Percentiles rank a stretch among this genome's conserved stretches.
These are phyloP conservation scores for Allantophomopsis lycopodina DNA, from an alignment of 2,329 filamentous ascomycete genomes.

Conservation along the genomic window DNA sequence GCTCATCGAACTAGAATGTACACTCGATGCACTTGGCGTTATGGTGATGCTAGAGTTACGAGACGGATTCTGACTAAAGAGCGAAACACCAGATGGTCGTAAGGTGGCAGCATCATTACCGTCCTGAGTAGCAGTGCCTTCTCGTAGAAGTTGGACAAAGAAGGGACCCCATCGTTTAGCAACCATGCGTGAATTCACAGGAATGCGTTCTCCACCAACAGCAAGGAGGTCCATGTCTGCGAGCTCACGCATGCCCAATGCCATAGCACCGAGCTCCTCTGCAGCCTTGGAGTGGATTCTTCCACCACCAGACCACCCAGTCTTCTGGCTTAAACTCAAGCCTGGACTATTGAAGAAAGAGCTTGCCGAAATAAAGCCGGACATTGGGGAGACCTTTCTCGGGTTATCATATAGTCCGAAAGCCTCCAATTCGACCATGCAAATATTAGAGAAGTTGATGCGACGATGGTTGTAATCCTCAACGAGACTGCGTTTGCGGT, in stretches of 20 bases:
- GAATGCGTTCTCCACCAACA: slow-evolving; percentile 79
- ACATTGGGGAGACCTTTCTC: slow-evolving; percentile 61
- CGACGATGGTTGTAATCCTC: slow-evolving; percentile 97
- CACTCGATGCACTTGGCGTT: slow-evolving; percentile 47
- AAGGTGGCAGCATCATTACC: slow-evolving; percentile 66
- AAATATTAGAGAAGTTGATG: slow-evolving; percentile 95
- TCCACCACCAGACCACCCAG: slow-evolving; percentile 58
- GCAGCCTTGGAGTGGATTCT: slow-evolving; percentile 64
- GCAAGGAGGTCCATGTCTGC: slow-evolving; percentile 96
- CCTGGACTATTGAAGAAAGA: slow-evolving; percentile 46
- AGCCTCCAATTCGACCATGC: slow-evolving; percentile 91
- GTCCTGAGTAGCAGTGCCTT: slow-evolving; percentile 55
- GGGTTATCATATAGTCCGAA: slow-evolving; percentile 98
- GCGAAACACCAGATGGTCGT: slow-evolving; percentile 33
- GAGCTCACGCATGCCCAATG: slow-evolving; percentile 68
- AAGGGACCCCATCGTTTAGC: slow-evolving; percentile 88
- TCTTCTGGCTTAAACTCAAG: slow-evolving; percentile 28
- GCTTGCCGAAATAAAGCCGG: slow-evolving; percentile 75
- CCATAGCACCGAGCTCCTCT: slow-evolving; percentile 73
- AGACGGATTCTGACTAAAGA: slow-evolving; percentile 35
- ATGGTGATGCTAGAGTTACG: slow-evolving; percentile 80
- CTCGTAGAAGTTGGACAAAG: slow-evolving; percentile 81
- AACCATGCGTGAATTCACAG: slow-evolving; percentile 83
- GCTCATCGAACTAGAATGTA: slow-evolving; percentile 27
- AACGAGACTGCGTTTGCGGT: slow-evolving; percentile 83